phyloP scores from a whole-genome alignment of 441 rosid species.

The Aleurites moluccanus region DNA sequence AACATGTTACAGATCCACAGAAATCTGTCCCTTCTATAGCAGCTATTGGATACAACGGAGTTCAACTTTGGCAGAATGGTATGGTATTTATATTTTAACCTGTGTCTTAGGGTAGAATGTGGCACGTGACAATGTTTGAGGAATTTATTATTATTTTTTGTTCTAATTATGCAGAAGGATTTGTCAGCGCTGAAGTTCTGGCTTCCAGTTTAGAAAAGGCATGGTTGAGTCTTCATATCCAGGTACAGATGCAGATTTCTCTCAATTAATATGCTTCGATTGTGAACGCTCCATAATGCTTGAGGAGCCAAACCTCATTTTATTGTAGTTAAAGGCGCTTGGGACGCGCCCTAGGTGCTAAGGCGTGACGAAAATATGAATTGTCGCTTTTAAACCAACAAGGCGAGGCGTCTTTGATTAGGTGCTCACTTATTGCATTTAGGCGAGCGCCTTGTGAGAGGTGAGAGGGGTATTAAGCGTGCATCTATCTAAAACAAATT shows the following conservation, averaged over 20 bases:
- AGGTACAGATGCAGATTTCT: constrained; percentile 38
- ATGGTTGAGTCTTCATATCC: constrained; percentile 77
- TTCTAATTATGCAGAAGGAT: constrained; percentile 53
- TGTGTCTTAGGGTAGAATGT: neutral
- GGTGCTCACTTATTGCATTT: too few relatives aligned
- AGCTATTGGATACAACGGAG: constrained; percentile 80
- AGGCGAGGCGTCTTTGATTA: too few relatives aligned
- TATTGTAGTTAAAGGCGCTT: too few relatives aligned
- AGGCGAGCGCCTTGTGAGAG: too few relatives aligned
- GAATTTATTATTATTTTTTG: constrained; percentile 17
- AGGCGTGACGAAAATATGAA: too few relatives aligned
- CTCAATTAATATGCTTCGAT: neutral
- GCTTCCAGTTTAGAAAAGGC: constrained; percentile 73
- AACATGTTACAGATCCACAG: constrained; percentile 57
- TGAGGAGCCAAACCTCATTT: neutral
- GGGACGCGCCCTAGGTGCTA: too few relatives aligned
- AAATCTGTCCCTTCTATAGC: constrained; percentile 68
- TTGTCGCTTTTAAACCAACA: too few relatives aligned
- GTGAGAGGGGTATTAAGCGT: too few relatives aligned
- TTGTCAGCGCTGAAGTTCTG: constrained; percentile 59
- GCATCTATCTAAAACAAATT: too few relatives aligned
- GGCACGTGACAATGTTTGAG: neutral
- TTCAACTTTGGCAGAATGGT: constrained; percentile 85
- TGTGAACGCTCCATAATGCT: neutral
- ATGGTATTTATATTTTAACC: constrained; percentile 16